Evolutionary conservation across 2,329 filamentous ascomycete genomes (phyloP), one percentile per base, ranked within the genome.

Genomic region (Huntiella abstrusa): DNA sequence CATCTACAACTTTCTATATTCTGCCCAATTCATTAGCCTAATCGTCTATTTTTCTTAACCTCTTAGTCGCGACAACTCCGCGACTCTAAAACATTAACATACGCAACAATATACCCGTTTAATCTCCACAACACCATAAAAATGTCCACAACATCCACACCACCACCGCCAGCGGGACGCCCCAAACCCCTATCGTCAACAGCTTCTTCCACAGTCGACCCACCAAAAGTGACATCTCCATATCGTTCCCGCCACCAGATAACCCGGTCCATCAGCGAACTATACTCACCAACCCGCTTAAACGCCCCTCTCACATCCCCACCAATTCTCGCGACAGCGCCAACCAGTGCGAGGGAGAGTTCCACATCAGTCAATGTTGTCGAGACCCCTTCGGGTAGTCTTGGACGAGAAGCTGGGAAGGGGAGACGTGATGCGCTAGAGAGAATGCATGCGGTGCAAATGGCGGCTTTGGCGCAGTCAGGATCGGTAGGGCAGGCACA

Each of bases 201-300:
- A 7, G 22, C 22, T 2, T 28, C 22, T 28, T 10, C 22, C 7
- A 28, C 22, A 15, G 37, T 41, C 12, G 45, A 48, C 4, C 22
- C 41, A 15, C 45, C 45, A 15, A 43, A 46, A 13, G 36, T 48
- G 13, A 46, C 49, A 12, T 50, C 49, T 6, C 49, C 49, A 8
- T 48, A 50, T 35, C 49, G 46, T 55, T 53, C 55, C 58, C 66
- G 65, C 49, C 72, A 73, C 53, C 69, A 71, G 53, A 62, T 74
- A 50, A 69, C 65, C 50, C 67, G 70, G 33, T 77, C 74, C 41
- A 65, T 75, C 49, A 68, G 67, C 39, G 71, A 75, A 52, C 54
- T 73, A 44, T 62, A 69, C 17, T 64, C 67, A 33, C 68, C 70
- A 32, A 43, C 37, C 15, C 45, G 45, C 19, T 7, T 28, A 28